Conservation (phyloP, 2,329 filamentous ascomycete genomes). For the Plectosphaerella sp. region DNA sequence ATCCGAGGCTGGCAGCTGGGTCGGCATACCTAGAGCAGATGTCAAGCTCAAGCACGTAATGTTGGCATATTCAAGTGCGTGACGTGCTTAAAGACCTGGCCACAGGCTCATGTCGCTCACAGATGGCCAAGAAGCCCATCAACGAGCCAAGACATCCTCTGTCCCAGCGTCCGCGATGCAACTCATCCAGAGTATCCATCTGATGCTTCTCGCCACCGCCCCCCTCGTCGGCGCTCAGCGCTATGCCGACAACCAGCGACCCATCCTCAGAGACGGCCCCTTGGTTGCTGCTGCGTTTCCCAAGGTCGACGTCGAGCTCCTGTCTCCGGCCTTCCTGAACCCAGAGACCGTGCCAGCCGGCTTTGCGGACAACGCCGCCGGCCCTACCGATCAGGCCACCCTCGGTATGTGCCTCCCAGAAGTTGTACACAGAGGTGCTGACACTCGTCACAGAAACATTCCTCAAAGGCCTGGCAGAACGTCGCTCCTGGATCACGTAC, state of each 20-base stretch:
- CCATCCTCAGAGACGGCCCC: background rate
- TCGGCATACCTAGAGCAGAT: too few species aligned
- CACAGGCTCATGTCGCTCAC: background rate
- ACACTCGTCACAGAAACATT: constrained; percentile 12
- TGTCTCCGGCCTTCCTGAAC: constrained; percentile 18
- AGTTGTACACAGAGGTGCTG: background rate
- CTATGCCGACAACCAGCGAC: background rate
- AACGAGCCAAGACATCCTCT: background rate
- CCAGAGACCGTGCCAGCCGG: constrained; percentile 14
- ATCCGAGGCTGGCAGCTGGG: too few species aligned
- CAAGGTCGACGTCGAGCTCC: constrained; percentile 16
- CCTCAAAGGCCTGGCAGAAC: constrained; percentile 13
- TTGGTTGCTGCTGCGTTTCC: background rate
- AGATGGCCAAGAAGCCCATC: background rate
- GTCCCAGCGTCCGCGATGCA: background rate
- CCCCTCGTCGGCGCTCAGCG: background rate
- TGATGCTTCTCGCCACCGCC: background rate
- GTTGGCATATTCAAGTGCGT: background rate
- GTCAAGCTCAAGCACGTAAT: too few species aligned
- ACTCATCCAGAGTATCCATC: background rate
- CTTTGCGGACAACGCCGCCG: constrained; percentile 20
- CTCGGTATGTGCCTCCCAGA: background rate
- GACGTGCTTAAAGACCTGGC: background rate
- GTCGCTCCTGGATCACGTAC: constrained; percentile 17
- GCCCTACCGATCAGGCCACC: constrained; percentile 17